These are phyloP conservation scores for Aspergillus sergii DNA, from an alignment of 2,329 filamentous ascomycete species.

Conservation along the genomic window DNA sequence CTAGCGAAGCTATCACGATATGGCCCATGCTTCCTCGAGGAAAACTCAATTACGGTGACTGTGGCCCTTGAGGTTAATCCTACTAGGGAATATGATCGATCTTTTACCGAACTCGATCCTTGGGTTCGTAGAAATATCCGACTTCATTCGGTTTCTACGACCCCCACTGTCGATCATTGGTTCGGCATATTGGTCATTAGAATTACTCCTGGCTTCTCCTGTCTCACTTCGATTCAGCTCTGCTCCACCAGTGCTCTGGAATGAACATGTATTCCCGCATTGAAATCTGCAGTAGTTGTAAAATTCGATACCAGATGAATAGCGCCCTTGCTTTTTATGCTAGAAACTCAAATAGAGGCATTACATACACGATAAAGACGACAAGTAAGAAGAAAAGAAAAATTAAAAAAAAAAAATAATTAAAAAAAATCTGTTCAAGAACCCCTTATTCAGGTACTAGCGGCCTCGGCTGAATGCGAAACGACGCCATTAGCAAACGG, in stretches of 20 bases:
- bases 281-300: not conserved
- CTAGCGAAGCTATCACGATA: too few species aligned
- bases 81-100: too few species aligned
- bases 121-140: not conserved
- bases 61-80: too few species aligned
- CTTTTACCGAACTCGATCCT: too few species aligned
- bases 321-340: not conserved
- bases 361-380: not conserved
- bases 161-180: not conserved
- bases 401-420: not conserved
- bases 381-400: not conserved
- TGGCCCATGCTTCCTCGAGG: too few species aligned
- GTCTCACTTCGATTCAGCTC: not conserved
- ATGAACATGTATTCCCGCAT: not conserved
- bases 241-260: not conserved
- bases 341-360: not conserved
- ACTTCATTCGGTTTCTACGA: not conserved
- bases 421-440: too few species aligned
- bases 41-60: too few species aligned
- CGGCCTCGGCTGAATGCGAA: too few species aligned
- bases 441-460: not conserved
- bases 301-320: not conserved
- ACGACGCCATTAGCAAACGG: not conserved
- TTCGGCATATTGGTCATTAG: not conserved
- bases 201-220: not conserved